These are phyloP conservation scores for Aureobasidium musti DNA, from an alignment of 2,329 filamentous ascomycete species.

Conservation along the genomic window DNA sequence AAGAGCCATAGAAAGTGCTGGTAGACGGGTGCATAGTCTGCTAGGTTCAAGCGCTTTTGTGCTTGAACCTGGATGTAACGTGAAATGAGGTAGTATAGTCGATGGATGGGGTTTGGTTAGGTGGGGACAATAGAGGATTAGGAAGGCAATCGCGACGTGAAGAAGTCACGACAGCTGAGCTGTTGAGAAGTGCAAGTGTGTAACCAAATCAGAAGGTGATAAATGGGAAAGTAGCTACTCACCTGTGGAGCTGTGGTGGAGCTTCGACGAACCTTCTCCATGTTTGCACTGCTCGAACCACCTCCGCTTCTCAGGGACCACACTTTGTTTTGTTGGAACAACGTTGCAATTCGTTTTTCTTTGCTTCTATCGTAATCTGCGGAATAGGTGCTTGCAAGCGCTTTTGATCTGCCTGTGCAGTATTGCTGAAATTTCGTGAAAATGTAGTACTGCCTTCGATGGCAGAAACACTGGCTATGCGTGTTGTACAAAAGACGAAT, in stretches of 20 bases:
- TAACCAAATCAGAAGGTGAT: not conserved
- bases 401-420: not conserved
- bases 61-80: not conserved
- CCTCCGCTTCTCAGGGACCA: not conserved
- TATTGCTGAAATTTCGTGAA: not conserved
- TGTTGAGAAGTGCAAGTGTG: not conserved
- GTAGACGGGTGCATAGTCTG: not conserved
- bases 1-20: not conserved
- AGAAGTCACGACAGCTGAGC: not conserved
- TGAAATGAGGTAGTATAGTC: not conserved
- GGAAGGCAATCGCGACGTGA: not conserved
- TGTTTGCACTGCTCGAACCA: conserved; percentile 5
- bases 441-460: not conserved
- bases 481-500: conserved; percentile 3
- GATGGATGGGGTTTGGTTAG: not conserved
- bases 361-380: not conserved
- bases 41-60: not conserved
- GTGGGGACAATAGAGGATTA: not conserved
- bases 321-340: not conserved
- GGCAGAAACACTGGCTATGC: not conserved
- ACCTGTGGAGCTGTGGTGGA: conserved; percentile 6
- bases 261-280: not conserved
- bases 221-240: not conserved
- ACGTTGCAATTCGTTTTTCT: conserved; percentile 3
- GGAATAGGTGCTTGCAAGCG: not conserved